Conservation (phyloP, 1,284 basidiomycete species). For the Pterulicium gracile region DNA sequence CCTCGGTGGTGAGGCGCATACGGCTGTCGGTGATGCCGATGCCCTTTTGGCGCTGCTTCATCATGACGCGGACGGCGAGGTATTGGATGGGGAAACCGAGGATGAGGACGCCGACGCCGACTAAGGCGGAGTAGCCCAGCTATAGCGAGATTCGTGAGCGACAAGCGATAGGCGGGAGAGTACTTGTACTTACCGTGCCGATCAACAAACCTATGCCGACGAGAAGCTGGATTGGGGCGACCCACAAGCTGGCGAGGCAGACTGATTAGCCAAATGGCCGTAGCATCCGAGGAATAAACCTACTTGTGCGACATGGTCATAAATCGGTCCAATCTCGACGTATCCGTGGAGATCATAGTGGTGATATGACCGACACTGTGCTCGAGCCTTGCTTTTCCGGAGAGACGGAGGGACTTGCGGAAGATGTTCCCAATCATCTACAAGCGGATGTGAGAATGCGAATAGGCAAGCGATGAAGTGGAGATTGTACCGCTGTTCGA, state of each 20-base stretch:
- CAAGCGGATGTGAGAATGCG: constrained; percentile 5
- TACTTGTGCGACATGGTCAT: constrained; percentile 39
- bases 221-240: constrained; percentile 47
- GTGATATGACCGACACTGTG: constrained; percentile 60
- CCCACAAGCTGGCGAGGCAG: constrained; percentile 33
- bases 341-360: constrained; percentile 60
- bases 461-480: neutral
- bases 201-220: constrained; percentile 59
- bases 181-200: constrained; percentile 30
- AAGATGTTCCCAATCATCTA: constrained; percentile 61
- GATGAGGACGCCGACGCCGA: constrained; percentile 55
- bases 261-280: constrained; percentile 6
- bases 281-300: constrained; percentile 13
- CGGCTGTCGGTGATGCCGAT: constrained; percentile 67
- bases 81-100: constrained; percentile 55
- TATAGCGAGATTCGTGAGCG: constrained; percentile 14
- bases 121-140: constrained; percentile 61
- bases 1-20: constrained; percentile 40
- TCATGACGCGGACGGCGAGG: constrained; percentile 53
- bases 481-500: constrained; percentile 33
- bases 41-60: constrained; percentile 52
- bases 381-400: constrained; percentile 48
- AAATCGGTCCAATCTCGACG: constrained; percentile 39
- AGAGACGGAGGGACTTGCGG: constrained; percentile 60
- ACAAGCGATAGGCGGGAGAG: neutral